Percentiles rank a stretch among this genome's conserved stretches.
Conservation (phyloP, 2,329 filamentous ascomycete species). For the Fusarium subtropicale region DNA sequence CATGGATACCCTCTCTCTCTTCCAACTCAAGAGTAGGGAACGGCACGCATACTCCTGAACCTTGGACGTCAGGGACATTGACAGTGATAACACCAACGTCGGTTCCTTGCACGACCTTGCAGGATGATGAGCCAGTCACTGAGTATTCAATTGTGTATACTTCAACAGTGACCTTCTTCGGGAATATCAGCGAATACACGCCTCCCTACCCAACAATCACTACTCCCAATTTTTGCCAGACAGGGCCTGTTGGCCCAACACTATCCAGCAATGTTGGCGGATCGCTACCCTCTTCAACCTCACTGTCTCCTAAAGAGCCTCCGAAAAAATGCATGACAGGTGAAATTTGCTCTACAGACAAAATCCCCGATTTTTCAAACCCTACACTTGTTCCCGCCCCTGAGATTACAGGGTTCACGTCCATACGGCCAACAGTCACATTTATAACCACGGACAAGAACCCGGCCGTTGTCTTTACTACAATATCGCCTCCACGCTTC, state of each 20-base stretch:
- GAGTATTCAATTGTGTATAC: conserved; percentile 62
- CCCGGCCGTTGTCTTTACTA: conserved; percentile 60
- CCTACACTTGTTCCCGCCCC: conserved; percentile 6
- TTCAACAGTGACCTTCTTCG: conserved; percentile 62
- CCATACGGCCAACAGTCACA: conserved; percentile 52
- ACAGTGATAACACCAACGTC: conserved; percentile 34
- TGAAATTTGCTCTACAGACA: conserved; percentile 8
- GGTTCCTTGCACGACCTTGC: conserved; percentile 51
- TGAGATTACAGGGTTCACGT: conserved; percentile 21
- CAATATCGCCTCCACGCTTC: conserved; percentile 55
- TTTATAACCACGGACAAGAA: conserved; percentile 67
- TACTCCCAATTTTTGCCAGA: conserved; percentile 55
- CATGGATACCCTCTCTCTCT: conserved; percentile 25
- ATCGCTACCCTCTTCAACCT: not conserved
- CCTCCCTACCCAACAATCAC: conserved; percentile 58
- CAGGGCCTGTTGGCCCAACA: conserved; percentile 2
- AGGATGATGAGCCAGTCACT: conserved; percentile 49
- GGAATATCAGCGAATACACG: conserved; percentile 60
- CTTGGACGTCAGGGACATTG: conserved; percentile 11
- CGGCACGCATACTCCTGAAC: conserved; percentile 20
- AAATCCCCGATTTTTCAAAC: conserved; percentile 8
- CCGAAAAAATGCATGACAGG: conserved; percentile 16
- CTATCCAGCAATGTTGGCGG: not conserved
- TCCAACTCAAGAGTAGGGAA: conserved; percentile 29
- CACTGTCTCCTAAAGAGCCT: conserved; percentile 20